Base-by-base conservation (phyloP, 805 yeast genomes). In the Zygoascus tannicola region DNA sequence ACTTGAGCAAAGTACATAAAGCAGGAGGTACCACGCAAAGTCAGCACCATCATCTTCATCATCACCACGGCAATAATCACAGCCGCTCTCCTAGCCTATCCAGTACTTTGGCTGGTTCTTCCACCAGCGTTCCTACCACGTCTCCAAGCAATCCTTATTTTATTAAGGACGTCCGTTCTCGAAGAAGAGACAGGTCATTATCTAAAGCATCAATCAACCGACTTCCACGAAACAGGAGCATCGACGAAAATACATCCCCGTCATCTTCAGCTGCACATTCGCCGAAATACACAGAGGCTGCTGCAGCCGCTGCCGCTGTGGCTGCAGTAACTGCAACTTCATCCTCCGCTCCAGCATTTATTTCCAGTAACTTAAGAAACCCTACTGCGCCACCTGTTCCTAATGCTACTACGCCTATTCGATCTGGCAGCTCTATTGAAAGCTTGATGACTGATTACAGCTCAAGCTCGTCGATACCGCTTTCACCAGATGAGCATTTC, bases 121-220 rank as follows among this genome's bases (percentile, higher is more conserved):
- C 30, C 30, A 26, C 12, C 30, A 7, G 10, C 12, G 12, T 26
- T 12, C 7, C 30, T 26, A 12, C 30, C 12, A 12, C 30, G 7
- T 7, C 30, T 26, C 10, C 30, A 26, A 26, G 12, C 30, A 32
- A 32, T 38, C 46, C 46, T 18, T 43, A 39, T 32, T 43, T 37
- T 26, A 38, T 39, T 22, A 37, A 32, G 33, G 46, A 38, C 18
- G 44, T 37, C 16, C 20, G 44, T 18, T 22, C 47, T 4, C 32
- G 44, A 35, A 20, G 44, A 10, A 19, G 46, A 32, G 47, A 40
- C 21, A 40, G 47, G 3, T 44, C 47, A n/a, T 28, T 35, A 32
- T 44, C 47, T 5, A 44, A 44, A 30, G 35, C 44, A 7, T 32
- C 45, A 4, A 32, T 40, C 10, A 39, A 20, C 8, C 28, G 41